Evolutionary conservation across 2,329 filamentous ascomycete genomes (phyloP).

Genomic region (Exophiala mesophila): DNA sequence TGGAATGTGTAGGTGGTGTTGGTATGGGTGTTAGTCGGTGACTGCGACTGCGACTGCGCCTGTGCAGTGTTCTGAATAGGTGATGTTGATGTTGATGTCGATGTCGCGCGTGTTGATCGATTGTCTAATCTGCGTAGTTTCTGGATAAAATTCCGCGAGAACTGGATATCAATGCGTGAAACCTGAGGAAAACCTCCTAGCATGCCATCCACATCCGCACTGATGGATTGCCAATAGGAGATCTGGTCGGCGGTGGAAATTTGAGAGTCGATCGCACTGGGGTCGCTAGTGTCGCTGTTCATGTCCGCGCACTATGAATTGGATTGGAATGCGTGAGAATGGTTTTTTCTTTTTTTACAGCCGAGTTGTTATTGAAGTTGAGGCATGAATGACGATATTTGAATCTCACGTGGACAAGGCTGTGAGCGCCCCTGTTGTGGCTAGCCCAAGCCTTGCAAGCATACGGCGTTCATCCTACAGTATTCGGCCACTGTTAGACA

Average conservation of each 20-base stretch:
- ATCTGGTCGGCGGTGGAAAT: constrained; percentile 36
- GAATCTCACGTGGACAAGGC: too few species aligned
- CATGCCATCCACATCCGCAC: constrained; percentile 62
- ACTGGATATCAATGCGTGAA: constrained; percentile 66
- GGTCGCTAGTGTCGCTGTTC: not conserved
- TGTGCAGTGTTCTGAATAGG: not conserved
- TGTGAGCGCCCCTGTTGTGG: too few species aligned
- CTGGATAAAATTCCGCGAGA: constrained; percentile 63
- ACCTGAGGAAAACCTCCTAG: constrained; percentile 69
- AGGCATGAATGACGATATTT: too few species aligned
- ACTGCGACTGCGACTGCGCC: not conserved
- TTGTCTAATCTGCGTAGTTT: constrained; percentile 50
- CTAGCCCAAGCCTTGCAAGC: too few species aligned
- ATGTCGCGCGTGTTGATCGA: not conserved
- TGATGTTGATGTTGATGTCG: not conserved
- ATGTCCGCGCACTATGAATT: too few species aligned
- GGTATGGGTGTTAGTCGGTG: not conserved
- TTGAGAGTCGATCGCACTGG: constrained; percentile 12
- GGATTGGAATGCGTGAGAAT: too few species aligned
- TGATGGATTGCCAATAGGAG: constrained; percentile 36
- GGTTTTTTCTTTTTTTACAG: too few species aligned
- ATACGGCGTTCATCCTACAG: too few species aligned
- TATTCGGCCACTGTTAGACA: too few species aligned
- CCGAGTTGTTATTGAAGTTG: too few species aligned
- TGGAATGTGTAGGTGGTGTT: constrained; percentile 11